Conservation (phyloP, 179 eudicot genomes). For the Camellia oleifera region DNA sequence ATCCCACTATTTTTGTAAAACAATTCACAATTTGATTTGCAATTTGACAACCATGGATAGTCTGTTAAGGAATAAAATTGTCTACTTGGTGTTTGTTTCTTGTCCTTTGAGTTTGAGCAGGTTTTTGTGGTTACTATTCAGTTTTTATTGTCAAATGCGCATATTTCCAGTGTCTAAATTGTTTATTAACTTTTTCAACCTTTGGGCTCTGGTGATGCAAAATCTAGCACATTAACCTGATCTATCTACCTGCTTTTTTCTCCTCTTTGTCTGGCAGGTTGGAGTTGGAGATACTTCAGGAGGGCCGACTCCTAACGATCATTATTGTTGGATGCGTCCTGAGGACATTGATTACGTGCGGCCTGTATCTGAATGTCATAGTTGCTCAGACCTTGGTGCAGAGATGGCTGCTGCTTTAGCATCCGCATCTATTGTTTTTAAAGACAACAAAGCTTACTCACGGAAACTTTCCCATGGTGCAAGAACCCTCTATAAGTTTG, state of each 20-base stretch:
- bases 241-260: neutral
- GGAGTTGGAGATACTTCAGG: constrained; percentile 79
- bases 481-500: constrained; percentile 59
- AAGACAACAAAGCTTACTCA: constrained; percentile 87
- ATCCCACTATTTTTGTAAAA: neutral
- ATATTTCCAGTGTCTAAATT: neutral
- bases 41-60: neutral
- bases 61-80: neutral
- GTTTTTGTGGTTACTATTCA: neutral
- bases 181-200: neutral
- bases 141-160: constrained; percentile 6
- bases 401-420: constrained; percentile 98
- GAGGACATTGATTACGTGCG: constrained; percentile 83
- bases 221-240: neutral
- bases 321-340: constrained; percentile 89
- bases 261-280: constrained; percentile 47
- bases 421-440: constrained; percentile 88
- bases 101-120: neutral
- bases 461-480: constrained; percentile 95
- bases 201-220: neutral
- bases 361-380: constrained; percentile 46
- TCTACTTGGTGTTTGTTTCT: neutral
- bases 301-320: constrained; percentile 79
- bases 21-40: neutral
- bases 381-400: constrained; percentile 87